Evolutionary conservation across 306 rosid genomes (phyloP).

Genomic region (Spatholobus suberectus): DNA sequence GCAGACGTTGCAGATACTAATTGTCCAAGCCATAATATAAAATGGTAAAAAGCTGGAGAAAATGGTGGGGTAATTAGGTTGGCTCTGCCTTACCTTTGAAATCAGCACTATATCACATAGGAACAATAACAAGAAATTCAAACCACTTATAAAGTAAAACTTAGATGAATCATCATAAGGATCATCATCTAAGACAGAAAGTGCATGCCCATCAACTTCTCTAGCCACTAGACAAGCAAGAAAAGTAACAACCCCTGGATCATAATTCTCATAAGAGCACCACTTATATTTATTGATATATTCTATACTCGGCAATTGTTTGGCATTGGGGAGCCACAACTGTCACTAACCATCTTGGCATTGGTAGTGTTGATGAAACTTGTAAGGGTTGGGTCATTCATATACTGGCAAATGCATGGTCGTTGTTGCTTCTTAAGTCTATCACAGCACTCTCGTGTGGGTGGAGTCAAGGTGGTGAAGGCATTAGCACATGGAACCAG

Average conservation of each 20-base stretch:
- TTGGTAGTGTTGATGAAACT: neutral
- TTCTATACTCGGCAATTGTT: neutral
- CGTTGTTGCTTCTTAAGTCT: neutral
- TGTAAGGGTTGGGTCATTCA: neutral
- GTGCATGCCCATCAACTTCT: neutral
- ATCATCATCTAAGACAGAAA: neutral
- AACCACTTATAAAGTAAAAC: neutral
- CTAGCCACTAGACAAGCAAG: neutral
- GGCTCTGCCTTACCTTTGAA: neutral
- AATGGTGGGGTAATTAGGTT: neutral
- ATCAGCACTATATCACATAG: too few species aligned
- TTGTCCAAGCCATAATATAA: too few species aligned
- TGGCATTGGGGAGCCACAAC: constrained; percentile 8
- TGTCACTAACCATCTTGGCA: constrained; percentile 22
- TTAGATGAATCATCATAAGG: neutral
- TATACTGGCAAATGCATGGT: neutral
- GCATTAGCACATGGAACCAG: constrained; percentile 18
- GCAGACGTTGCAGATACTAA: too few species aligned
- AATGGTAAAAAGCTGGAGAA: too few species aligned
- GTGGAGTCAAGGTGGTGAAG: neutral
- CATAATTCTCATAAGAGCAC: neutral
- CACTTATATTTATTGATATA: neutral
- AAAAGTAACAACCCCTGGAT: too few species aligned
- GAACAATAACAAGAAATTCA: too few species aligned
- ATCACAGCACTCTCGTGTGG: neutral